Conservation (phyloP, 2,329 filamentous ascomycete genomes). For the Fusarium duplospermum region DNA sequence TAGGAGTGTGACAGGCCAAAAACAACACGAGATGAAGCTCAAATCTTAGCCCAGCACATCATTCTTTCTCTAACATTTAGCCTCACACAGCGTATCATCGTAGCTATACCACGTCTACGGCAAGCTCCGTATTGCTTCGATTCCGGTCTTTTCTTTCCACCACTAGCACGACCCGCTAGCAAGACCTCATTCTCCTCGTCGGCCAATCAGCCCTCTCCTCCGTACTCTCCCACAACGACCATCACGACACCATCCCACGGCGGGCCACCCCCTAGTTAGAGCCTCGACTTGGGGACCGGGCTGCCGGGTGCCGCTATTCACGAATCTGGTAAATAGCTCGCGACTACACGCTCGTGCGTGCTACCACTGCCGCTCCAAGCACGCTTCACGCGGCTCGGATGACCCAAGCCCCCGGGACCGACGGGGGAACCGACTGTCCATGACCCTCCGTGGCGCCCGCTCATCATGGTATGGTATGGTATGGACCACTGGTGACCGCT, state of each 20-base stretch:
- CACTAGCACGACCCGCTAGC: neutral
- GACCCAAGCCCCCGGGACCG: conserved; percentile 15
- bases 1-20: neutral
- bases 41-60: neutral
- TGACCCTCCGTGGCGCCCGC: neutral
- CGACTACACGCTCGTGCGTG: neutral
- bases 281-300: conserved; percentile 2
- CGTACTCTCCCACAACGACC: conserved; percentile 6
- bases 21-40: neutral
- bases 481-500: neutral
- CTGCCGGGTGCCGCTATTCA: conserved; percentile 12
- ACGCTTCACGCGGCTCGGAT: neutral
- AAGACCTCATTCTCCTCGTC: conserved; percentile 1
- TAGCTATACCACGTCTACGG: neutral
- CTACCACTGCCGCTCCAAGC: neutral
- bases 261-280: conserved; percentile 19
- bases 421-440: neutral
- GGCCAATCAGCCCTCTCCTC: conserved; percentile 30
- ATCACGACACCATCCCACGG: conserved; percentile 28
- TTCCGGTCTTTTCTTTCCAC: neutral
- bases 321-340: conserved; percentile 14
- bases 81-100: neutral
- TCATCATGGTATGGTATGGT: neutral
- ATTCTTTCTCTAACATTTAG: neutral
- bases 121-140: neutral